phyloP scores from a whole-genome alignment of 306 rosid species.

The Delonix regia region DNA sequence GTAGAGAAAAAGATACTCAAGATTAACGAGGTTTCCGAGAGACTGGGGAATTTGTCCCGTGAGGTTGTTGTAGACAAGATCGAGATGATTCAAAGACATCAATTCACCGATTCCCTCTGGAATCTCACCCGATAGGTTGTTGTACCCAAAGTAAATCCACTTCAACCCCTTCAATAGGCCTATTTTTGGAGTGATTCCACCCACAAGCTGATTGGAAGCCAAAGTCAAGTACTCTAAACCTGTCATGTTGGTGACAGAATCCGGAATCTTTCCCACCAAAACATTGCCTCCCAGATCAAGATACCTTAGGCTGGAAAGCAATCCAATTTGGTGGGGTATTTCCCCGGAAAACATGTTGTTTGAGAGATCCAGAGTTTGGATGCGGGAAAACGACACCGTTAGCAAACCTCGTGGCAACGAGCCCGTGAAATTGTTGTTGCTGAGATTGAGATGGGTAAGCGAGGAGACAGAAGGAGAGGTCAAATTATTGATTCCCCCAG shows the following conservation, averaged over 20 bases:
- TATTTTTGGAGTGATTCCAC: conserved; percentile 61
- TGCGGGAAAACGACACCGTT: conserved; percentile 41
- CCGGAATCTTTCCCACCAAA: conserved; percentile 70
- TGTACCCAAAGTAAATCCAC: conserved; percentile 88
- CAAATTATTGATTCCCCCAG: conserved; percentile 42
- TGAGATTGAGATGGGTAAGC: conserved; percentile 71
- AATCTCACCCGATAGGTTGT: conserved; percentile 78
- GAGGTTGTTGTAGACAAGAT: conserved; percentile 89
- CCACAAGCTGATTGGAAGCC: conserved; percentile 82
- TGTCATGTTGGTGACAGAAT: conserved; percentile 59
- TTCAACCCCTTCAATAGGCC: conserved; percentile 61
- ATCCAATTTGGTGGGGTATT: conserved; percentile 62
- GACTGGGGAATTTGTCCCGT: conserved; percentile 73
- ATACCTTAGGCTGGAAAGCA: conserved; percentile 53
- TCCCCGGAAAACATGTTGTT: conserved; percentile 87
- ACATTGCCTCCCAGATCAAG: conserved; percentile 89
- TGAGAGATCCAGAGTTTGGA: conserved; percentile 71
- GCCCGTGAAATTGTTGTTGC: conserved; percentile 88
- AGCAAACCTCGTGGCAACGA: conserved; percentile 53
- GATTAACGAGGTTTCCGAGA: conserved; percentile 64
- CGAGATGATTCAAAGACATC: conserved; percentile 65
- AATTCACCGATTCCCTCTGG: conserved; percentile 70
- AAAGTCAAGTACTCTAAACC: conserved; percentile 65
- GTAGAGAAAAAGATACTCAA: conserved; percentile 79
- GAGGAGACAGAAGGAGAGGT: conserved; percentile 35